Evolutionary conservation across 345 rosid species (phyloP), one percentile per base, ranked within the genome.

Genomic region (Microcos paniculata): DNA sequence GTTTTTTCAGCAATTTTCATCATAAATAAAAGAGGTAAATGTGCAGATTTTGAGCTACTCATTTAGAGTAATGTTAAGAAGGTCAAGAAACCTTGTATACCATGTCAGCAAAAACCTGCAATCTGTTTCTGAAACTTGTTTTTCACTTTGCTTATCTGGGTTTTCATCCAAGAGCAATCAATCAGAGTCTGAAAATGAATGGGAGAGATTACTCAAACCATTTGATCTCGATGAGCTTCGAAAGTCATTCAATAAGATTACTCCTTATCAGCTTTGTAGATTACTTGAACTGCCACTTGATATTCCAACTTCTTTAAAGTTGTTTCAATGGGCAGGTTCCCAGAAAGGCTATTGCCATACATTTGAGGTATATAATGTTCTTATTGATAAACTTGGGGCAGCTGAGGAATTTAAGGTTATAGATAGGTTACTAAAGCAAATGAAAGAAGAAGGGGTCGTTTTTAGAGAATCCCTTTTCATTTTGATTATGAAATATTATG

Each of bases 151-250:
- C 59, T 67, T 81, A 14, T 78, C 77, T 71, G 78, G 78, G 77
- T 71, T 61, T 30, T 21, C 24, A 70, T 76, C 75, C 65, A 69
- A 71, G n/a, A 78, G 18, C 66, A 76, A 77, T 55, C 85, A 57
- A 31, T 80, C 85, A 8, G 85, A 74, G 42, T 64, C 86, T 40
- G 74, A 79, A 72, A 90, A 84, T 24, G 93, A 94, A 73, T 91
- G 97, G 97, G 97, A 92, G 86, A 91, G 85, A 75, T 83, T 92
- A 79, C 88, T 92, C 77, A 92, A 85, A 75, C 97, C 97, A 65
- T 94, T 88, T 71, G 94, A 92, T 77, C 70, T 94, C 42, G 85
- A 83, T 62, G 91, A 86, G 24, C 94, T 90, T 64, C 85, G 87
- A 33, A 81, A 79, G 24, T 84, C 91, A 8, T 64, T 89, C 24